These are phyloP conservation scores for Xylariaceae sp. DNA, from an alignment of 2,329 filamentous ascomycete genomes.

Conservation along the genomic window DNA sequence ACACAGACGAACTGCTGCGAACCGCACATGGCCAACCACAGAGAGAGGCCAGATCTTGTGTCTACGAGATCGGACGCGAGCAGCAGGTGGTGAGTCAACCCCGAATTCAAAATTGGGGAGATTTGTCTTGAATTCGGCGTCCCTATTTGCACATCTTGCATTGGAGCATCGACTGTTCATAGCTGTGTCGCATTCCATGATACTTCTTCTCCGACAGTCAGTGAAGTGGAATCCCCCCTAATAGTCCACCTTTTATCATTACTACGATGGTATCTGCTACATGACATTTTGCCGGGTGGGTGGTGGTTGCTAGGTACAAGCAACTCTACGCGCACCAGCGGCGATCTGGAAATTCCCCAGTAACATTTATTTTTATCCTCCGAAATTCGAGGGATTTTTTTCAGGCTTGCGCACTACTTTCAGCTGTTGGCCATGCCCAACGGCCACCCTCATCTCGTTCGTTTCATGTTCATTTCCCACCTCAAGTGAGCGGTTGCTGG, in stretches of 20 bases:
- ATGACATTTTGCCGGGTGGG: slow-evolving; percentile 14
- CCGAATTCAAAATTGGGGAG: slow-evolving; percentile 3
- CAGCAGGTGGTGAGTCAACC: slow-evolving; percentile 23
- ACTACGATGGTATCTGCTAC: slow-evolving; percentile 14
- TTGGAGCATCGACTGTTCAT: background rate
- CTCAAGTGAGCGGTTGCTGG: slow-evolving; percentile 8
- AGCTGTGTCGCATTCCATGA: slow-evolving; percentile 1
- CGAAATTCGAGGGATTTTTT: slow-evolving; percentile 27
- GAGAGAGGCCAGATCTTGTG: background rate
- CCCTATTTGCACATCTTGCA: slow-evolving; percentile 5
- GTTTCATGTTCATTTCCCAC: slow-evolving; percentile 27
- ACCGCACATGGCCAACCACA: background rate
- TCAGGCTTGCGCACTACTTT: slow-evolving; percentile 13
- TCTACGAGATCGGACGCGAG: slow-evolving; percentile 17
- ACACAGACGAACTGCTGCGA: slow-evolving; percentile 8
- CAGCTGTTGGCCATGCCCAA: slow-evolving; percentile 26
- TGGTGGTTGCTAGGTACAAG: slow-evolving; percentile 5
- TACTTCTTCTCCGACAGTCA: background rate
- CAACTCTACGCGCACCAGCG: background rate
- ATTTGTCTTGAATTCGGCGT: slow-evolving; percentile 18
- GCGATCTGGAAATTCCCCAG: slow-evolving; percentile 14
- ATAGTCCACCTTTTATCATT: slow-evolving; percentile 19
- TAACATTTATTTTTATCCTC: slow-evolving; percentile 30
- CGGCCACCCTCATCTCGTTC: slow-evolving; percentile 21
- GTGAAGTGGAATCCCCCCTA: slow-evolving; percentile 22